A percentile compares a stretch with the other conserved stretches of the same genome.
Evolutionary conservation across 2,329 filamentous ascomycete species (phyloP).

Genomic region (Aspergillus proliferans): DNA sequence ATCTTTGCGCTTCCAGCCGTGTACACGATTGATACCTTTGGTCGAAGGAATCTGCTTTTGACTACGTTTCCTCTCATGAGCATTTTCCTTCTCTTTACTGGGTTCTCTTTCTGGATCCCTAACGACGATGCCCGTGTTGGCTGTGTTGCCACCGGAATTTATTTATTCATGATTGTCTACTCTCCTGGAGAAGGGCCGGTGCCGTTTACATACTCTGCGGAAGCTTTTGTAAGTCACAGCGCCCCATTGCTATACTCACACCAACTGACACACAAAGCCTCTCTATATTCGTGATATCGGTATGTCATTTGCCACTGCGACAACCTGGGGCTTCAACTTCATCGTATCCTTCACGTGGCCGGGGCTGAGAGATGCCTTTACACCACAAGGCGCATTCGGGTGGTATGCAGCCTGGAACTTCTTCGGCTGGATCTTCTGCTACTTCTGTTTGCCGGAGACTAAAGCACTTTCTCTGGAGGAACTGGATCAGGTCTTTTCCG

Average conservation of each 20-base stretch:
- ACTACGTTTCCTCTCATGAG: conserved; percentile 54
- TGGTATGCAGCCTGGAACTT: conserved; percentile 54
- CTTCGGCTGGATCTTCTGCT: conserved; percentile 47
- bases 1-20: conserved; percentile 59
- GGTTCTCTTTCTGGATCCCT: conserved; percentile 42
- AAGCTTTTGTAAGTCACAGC: conserved; percentile 44
- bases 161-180: conserved; percentile 49
- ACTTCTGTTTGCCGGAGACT: conserved; percentile 49
- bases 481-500: conserved; percentile 49
- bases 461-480: conserved; percentile 42
- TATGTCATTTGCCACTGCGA: conserved; percentile 54
- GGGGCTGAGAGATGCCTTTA: conserved; percentile 42
- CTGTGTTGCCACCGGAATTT: conserved; percentile 39
- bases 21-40: conserved; percentile 62
- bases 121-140: conserved; percentile 30
- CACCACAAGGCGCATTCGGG: conserved; percentile 48
- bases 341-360: conserved; percentile 51
- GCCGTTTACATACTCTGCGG: conserved; percentile 60
- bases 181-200: conserved; percentile 56
- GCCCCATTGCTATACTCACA: neutral
- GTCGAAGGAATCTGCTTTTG: conserved; percentile 56
- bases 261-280: conserved; percentile 25
- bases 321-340: conserved; percentile 53
- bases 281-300: conserved; percentile 56
- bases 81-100: conserved; percentile 42